Evolutionary conservation across 345 rosid genomes (phyloP), one percentile per base, ranked within the genome.

Genomic region (Brassica nigra): DNA sequence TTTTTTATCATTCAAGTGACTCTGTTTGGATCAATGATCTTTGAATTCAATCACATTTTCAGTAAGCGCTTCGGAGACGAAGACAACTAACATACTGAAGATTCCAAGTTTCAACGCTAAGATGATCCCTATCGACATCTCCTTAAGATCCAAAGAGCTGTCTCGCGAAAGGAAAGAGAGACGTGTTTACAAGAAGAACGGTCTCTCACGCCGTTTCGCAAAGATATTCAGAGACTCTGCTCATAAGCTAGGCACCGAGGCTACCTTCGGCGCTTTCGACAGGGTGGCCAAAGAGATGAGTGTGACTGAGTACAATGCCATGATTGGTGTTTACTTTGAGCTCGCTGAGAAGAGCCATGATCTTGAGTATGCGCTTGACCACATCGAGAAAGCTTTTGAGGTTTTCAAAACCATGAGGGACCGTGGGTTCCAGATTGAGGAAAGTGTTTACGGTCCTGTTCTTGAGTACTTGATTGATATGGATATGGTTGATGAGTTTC

Each of bases 401-500:
- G 74, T 86, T 80, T 71, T 90, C 3, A 73, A 81, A 20, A 33
- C 66, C 37, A 89, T 93, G 97, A 95, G 83, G 82, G 92, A 93
- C 74, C 85, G 80, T 7, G 97, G 98, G n/a, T 88, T 90, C 70
- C 75, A 5, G 28, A 30, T 91, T 49, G 88, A 78, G 33, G 97
- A 95, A 69, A 84, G 62, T 14, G 84, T 89, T 62, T 91, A 87
- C 69, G 90, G 94, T 76, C 90, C 91, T 68, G 37, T 91, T 78
- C 89, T 95, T 79, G 61, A 54, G 78, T 91, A 84, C 82, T 79
- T 95, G 44, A 89, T 90, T 71, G 87, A 85, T 52, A 88, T 69
- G 90, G 85, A 88, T 16, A 86, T 90, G 98, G 82, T 84, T 33
- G 82, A 88, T 39, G 96, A 91, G 65, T 95, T 95, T 23, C 66